Conservation (phyloP, 2,329 filamentous ascomycete species). For the Fusarium udum region DNA sequence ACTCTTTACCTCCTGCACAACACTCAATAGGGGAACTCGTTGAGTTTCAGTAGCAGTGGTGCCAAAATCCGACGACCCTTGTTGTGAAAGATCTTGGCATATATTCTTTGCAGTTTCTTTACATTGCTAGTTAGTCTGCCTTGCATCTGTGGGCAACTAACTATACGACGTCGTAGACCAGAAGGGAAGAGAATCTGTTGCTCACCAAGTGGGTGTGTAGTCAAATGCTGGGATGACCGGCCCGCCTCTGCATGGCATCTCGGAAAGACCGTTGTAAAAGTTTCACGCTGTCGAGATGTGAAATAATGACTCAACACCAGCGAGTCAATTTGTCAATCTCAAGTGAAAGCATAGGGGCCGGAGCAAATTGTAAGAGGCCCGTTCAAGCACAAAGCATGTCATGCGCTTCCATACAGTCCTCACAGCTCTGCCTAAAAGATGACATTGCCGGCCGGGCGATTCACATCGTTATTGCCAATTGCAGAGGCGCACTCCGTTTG, state of each 20-base stretch:
- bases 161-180: not conserved
- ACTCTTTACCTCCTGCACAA: constrained; percentile 2
- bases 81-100: not conserved
- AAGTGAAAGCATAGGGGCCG: not conserved
- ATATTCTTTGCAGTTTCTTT: not conserved
- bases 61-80: not conserved
- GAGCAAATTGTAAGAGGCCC: not conserved
- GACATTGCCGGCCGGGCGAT: constrained; percentile 1
- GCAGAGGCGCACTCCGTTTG: constrained; percentile 12
- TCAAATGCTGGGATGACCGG: constrained; percentile 2
- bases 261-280: too few species aligned
- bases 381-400: constrained; percentile 1
- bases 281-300: too few species aligned
- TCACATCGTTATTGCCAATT: constrained; percentile 9
- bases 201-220: not conserved
- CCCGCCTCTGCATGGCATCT: constrained; percentile 5
- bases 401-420: not conserved
- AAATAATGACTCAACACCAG: constrained; percentile 9
- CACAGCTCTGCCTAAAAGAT: constrained; percentile 8
- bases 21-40: constrained; percentile 1
- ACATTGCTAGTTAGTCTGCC: constrained; percentile 4
- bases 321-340: not conserved
- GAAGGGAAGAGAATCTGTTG: not conserved
- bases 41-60: not conserved
- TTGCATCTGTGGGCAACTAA: not conserved